These are phyloP conservation scores for Chaetomiaceae sp. DNA, from an alignment of 2,329 filamentous ascomycete genomes.

Conservation along the genomic window DNA sequence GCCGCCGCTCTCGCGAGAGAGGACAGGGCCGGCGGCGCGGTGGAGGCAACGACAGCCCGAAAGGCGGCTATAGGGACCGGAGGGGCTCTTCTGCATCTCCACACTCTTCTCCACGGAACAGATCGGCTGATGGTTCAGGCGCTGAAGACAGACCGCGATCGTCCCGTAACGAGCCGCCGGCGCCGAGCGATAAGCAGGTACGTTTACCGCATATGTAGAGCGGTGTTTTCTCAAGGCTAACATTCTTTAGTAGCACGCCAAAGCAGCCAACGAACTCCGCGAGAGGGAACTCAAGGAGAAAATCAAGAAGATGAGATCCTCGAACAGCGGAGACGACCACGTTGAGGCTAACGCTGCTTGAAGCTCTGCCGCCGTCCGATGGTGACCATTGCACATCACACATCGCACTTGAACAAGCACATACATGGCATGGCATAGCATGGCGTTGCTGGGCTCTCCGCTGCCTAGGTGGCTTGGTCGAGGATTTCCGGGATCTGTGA, in stretches of 20 bases:
- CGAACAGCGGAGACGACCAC: constrained; percentile 37
- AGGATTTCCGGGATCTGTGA: constrained; percentile 5
- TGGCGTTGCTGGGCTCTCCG: not conserved
- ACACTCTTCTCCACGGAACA: constrained; percentile 45
- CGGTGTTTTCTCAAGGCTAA: constrained; percentile 6
- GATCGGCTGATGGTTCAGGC: constrained; percentile 54
- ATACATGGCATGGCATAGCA: not conserved
- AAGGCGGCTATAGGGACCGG: constrained; percentile 33
- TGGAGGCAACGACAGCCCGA: constrained; percentile 24
- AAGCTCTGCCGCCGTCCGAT: constrained; percentile 25
- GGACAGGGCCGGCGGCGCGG: constrained; percentile 29
- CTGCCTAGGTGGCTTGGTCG: not conserved
- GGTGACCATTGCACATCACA: not conserved
- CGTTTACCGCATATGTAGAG: constrained; percentile 20
- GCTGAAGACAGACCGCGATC: constrained; percentile 40
- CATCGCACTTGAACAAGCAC: no score
- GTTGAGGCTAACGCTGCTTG: constrained; percentile 44
- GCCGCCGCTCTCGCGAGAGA: constrained; percentile 12
- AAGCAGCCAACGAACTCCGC: constrained; percentile 39
- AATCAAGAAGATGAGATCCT: constrained; percentile 53
- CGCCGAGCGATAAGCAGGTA: constrained; percentile 27
- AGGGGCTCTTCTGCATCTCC: constrained; percentile 50
- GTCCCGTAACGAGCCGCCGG: constrained; percentile 28
- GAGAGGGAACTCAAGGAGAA: constrained; percentile 49
- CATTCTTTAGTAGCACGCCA: constrained; percentile 11